A percentile compares a stretch with the other conserved stretches of the same genome.
Evolutionary conservation across 2,329 filamentous ascomycete genomes (phyloP).

Genomic region (Fulvia fulva): DNA sequence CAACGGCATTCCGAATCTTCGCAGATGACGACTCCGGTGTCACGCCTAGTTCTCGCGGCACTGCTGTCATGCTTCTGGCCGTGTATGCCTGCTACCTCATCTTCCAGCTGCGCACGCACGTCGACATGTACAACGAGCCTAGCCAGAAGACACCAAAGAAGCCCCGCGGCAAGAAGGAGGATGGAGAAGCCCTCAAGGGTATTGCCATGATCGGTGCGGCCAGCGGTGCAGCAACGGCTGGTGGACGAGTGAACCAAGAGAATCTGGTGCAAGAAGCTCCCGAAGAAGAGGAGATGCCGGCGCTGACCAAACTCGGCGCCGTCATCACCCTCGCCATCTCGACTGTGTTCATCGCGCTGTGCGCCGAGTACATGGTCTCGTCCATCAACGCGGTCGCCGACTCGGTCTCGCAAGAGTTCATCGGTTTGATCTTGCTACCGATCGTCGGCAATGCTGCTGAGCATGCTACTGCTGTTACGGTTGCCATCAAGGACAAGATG

Average conservation of each 20-base stretch:
- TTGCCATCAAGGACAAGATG: constrained; percentile 64
- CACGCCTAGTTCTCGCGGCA: constrained; percentile 61
- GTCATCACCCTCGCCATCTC: constrained; percentile 66
- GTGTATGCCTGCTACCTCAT: constrained; percentile 81
- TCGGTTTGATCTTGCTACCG: constrained; percentile 60
- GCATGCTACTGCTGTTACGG: constrained; percentile 60
- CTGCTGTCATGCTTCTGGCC: constrained; percentile 73
- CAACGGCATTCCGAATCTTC: constrained; percentile 72
- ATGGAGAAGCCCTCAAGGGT: constrained; percentile 47
- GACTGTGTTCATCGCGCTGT: constrained; percentile 76
- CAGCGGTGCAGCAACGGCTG: constrained; percentile 48
- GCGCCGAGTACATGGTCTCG: constrained; percentile 63
- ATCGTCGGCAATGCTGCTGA: constrained; percentile 65
- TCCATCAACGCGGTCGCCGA: constrained; percentile 55
- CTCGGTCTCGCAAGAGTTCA: constrained; percentile 55
- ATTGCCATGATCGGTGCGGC: constrained; percentile 52
- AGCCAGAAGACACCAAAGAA: constrained; percentile 70
- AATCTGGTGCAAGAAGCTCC: constrained; percentile 48
- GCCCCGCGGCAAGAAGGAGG: constrained; percentile 43
- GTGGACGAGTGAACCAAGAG: constrained; percentile 48
- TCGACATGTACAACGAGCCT: constrained; percentile 71
- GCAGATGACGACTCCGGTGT: constrained; percentile 27
- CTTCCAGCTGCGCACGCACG: constrained; percentile 88
- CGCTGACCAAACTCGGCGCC: constrained; percentile 69
- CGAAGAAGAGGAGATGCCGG: constrained; percentile 67